Evolutionary conservation across 2,329 filamentous ascomycete species (phyloP).

Genomic region (Aspergillus sp.): DNA sequence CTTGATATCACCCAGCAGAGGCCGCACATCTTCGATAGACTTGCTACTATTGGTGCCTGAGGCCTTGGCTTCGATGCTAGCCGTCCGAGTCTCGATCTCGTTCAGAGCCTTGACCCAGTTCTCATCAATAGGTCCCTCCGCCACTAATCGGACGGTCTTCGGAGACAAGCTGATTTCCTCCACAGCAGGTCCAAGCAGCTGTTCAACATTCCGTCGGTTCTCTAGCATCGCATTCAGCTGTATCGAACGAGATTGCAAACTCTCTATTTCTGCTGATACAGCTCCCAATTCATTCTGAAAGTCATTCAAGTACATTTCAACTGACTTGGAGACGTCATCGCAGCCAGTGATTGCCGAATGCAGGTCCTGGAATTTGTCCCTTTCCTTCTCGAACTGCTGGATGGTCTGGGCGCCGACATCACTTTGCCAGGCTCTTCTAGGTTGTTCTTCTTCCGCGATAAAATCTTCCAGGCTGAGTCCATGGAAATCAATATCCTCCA

Average conservation of each 20-base stretch:
- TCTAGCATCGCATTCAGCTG: slow-evolving; percentile 81
- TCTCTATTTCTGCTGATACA: slow-evolving; percentile 95
- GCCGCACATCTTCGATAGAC: slow-evolving; percentile 79
- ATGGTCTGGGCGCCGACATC: slow-evolving; percentile 59
- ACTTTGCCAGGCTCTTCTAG: slow-evolving; percentile 28
- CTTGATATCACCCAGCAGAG: slow-evolving; percentile 79
- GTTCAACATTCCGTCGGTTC: slow-evolving; percentile 87
- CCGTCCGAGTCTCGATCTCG: slow-evolving; percentile 78
- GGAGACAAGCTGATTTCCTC: slow-evolving; percentile 91
- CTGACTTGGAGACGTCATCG: slow-evolving; percentile 89
- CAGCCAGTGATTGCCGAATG: slow-evolving; percentile 86
- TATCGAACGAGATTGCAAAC: slow-evolving; percentile 80
- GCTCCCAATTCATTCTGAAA: slow-evolving; percentile 91
- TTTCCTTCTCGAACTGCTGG: slow-evolving; percentile 79
- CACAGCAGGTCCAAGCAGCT: slow-evolving; percentile 80
- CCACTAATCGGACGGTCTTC: slow-evolving; percentile 77
- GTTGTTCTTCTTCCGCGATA: slow-evolving; percentile 44
- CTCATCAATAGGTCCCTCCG: slow-evolving; percentile 86
- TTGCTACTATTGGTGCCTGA: slow-evolving; percentile 67
- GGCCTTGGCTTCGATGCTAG: slow-evolving; percentile 68
- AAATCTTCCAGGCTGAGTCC: slow-evolving; percentile 76
- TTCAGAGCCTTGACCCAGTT: slow-evolving; percentile 79
- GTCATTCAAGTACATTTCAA: slow-evolving; percentile 86
- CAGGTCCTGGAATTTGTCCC: slow-evolving; percentile 82
- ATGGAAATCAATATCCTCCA: slow-evolving; percentile 74